Percentiles rank a stretch among this genome's conserved stretches.
phyloP scores from a whole-genome alignment of 208 protist species.

The Leptomonas pyrrhocoris region DNA sequence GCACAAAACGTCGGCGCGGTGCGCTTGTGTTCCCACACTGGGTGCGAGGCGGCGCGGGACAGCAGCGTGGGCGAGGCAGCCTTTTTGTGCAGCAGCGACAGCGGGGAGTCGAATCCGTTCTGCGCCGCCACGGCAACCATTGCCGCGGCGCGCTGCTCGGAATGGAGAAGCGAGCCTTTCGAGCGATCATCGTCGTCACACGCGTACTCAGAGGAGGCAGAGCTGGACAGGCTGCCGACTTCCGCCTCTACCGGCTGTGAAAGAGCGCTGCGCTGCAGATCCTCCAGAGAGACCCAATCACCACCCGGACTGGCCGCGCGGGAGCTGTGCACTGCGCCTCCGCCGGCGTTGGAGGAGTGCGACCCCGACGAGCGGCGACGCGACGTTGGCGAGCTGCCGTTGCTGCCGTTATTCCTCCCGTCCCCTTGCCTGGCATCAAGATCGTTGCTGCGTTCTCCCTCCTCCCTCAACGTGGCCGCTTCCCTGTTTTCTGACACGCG shows the following conservation, averaged over 20 bases:
- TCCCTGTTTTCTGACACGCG: conserved; percentile 38
- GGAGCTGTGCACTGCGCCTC: not conserved
- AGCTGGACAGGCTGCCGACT: conserved; percentile 7
- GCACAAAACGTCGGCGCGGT: conserved; percentile 39
- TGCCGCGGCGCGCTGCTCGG: conserved; percentile 2
- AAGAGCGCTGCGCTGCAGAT: conserved; percentile 4
- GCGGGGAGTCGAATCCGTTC: conserved; percentile 3
- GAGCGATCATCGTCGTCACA: not conserved
- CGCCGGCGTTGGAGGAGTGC: conserved; percentile 1
- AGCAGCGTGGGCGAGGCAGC: not conserved
- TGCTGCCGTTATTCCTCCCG: not conserved
- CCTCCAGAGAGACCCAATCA: conserved; percentile 18
- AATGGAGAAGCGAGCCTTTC: not conserved
- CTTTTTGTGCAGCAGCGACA: not conserved
- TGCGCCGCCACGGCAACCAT: conserved; percentile 13
- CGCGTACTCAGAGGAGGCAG: conserved; percentile 2
- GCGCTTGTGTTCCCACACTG: conserved; percentile 24
- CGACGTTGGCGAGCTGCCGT: not conserved
- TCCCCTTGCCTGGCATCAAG: not conserved
- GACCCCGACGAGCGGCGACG: conserved; percentile 14
- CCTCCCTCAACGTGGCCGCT: not conserved
- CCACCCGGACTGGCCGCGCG: conserved; percentile 13
- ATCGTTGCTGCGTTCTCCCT: not conserved
- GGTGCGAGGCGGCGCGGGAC: conserved; percentile 11
- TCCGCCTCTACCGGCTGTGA: not conserved